These are phyloP conservation scores for Aspergillus cavernicola DNA, from an alignment of 495 filamentous ascomycete genomes.

Conservation along the genomic window DNA sequence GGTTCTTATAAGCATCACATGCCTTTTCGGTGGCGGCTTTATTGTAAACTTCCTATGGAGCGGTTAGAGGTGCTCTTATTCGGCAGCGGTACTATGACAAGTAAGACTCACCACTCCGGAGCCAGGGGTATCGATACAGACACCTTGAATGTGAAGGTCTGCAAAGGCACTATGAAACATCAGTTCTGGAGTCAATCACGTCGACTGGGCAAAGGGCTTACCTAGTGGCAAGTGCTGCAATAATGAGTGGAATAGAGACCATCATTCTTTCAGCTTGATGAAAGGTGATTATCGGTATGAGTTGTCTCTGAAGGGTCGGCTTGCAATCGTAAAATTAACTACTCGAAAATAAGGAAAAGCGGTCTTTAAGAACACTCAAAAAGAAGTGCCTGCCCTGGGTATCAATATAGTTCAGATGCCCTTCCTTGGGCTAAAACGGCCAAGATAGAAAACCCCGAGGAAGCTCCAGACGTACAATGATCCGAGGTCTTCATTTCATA, in stretches of 20 bases:
- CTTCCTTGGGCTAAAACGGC: too few species aligned
- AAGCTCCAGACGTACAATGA: too few species aligned
- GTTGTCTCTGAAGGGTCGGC: not conserved
- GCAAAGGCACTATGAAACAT: conserved; percentile 8
- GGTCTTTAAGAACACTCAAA: too few species aligned
- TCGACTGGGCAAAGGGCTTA: not conserved
- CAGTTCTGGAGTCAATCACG: not conserved
- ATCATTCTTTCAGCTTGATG: not conserved
- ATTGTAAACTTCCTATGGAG: conserved; percentile 14
- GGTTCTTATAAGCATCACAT: conserved; percentile 20
- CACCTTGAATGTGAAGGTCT: conserved; percentile 12
- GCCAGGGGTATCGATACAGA: conserved; percentile 12
- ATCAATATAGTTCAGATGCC: too few species aligned
- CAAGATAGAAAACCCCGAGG: too few species aligned
- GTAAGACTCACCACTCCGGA: conserved; percentile 11
- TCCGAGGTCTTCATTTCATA: too few species aligned
- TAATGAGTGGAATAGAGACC: conserved; percentile 3
- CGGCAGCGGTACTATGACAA: not conserved
- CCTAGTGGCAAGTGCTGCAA: conserved; percentile 12
- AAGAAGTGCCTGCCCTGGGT: too few species aligned
- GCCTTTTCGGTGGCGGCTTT: conserved; percentile 17
- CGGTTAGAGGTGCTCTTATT: not conserved
- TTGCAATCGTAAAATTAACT: not conserved
- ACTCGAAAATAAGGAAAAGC: too few species aligned
- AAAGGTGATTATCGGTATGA: not conserved